A percentile compares a stretch with the other conserved stretches of the same genome.
Conservation (phyloP, 176 grass and related monocot genomes). For the Lolium perenne region DNA sequence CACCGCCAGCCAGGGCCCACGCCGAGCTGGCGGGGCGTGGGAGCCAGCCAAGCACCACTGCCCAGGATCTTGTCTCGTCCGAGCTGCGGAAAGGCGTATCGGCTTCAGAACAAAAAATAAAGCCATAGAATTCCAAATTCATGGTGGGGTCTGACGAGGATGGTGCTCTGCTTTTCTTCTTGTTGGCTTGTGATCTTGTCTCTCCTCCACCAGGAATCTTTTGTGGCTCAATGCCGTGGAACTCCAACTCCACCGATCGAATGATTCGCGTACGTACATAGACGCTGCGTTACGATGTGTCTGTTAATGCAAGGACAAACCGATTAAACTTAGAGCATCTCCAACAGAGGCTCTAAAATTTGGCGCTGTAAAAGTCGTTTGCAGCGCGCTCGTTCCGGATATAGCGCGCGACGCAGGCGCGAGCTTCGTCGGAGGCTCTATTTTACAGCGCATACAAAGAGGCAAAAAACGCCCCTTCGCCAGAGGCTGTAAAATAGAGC, state of each 20-base stretch:
- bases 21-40: slow-evolving; percentile 41
- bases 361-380: no score
- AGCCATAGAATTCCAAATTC: background rate
- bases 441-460: no score
- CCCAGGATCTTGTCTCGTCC: slow-evolving; percentile 35
- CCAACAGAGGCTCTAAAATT: no score
- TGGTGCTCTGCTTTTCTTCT: slow-evolving; percentile 14
- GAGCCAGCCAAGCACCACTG: slow-evolving; percentile 37
- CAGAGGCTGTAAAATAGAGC: no score
- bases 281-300: background rate
- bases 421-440: no score
- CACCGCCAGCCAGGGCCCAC: slow-evolving; percentile 26
- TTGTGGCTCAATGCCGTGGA: background rate
- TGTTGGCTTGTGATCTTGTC: background rate
- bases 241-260: background rate
- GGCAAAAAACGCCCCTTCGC: no score
- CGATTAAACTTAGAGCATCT: no score
- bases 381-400: no score
- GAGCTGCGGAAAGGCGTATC: background rate
- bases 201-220: slow-evolving; percentile 29
- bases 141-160: slow-evolving; percentile 37
- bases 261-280: background rate
- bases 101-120: background rate
- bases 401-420: no score
- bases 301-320: background rate